Conservation (phyloP, 805 yeast species). For the Sugiyamaella mastotermitis region DNA sequence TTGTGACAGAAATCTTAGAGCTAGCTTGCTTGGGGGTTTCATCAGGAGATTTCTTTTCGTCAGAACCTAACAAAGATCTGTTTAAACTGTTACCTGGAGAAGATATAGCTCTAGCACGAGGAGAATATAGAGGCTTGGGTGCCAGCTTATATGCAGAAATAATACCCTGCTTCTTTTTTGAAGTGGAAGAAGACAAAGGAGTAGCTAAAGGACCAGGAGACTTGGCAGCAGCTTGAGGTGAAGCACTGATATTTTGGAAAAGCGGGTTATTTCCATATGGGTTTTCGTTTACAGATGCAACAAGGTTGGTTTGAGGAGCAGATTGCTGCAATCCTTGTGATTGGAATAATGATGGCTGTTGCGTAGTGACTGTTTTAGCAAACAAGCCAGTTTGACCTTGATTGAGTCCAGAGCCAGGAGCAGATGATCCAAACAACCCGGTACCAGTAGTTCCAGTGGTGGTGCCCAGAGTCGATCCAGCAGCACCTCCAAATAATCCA, state of each 20-base stretch:
- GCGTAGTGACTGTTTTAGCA: slow-evolving; percentile 8
- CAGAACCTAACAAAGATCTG: background rate
- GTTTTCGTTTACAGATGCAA: slow-evolving; percentile 40
- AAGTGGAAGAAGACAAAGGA: slow-evolving; percentile 35
- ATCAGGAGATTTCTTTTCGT: background rate
- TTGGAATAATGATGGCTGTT: slow-evolving; percentile 3
- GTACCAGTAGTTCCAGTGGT: slow-evolving; percentile 9
- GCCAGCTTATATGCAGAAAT: slow-evolving; percentile 55
- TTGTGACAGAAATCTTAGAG: background rate
- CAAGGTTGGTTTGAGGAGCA: slow-evolving; percentile 12
- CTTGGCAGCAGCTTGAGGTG: slow-evolving; percentile 33
- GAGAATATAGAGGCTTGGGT: slow-evolving; percentile 52
- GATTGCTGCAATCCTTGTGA: slow-evolving; percentile 1
- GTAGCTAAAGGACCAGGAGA: slow-evolving; percentile 40
- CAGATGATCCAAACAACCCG: slow-evolving; percentile 1
- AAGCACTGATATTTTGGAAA: slow-evolving; percentile 36
- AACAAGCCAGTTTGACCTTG: slow-evolving; percentile 12
- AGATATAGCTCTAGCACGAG: slow-evolving; percentile 3
- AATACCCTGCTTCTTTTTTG: slow-evolving; percentile 53
- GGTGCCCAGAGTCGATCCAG: slow-evolving; percentile 8
- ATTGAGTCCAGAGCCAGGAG: background rate
- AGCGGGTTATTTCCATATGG: slow-evolving; percentile 81
- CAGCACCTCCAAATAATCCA: slow-evolving; percentile 22
- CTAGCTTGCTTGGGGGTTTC: background rate
- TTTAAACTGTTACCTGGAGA: background rate